phyloP scores from a whole-genome alignment of 75 land plant species.

The Pseudotsuga menziesii region DNA sequence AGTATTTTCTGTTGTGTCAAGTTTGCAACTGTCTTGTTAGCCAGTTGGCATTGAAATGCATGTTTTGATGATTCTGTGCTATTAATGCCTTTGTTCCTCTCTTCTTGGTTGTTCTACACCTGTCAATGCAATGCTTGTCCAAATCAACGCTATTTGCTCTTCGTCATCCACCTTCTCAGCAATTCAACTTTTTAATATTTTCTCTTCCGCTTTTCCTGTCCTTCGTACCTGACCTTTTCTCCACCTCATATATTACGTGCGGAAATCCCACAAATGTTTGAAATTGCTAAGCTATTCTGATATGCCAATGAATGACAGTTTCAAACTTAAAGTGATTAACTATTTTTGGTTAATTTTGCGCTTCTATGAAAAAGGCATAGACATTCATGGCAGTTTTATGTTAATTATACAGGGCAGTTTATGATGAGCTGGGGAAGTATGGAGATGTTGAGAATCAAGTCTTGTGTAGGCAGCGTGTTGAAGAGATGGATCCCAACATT shows the following conservation, averaged over 20 bases:
- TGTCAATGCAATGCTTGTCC: not conserved
- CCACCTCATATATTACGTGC: not conserved
- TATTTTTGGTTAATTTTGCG: not conserved
- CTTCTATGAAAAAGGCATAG: not conserved
- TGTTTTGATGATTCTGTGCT: not conserved
- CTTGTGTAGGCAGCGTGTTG: conserved; percentile 89
- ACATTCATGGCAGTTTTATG: not conserved
- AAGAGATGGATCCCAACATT: conserved; percentile 89
- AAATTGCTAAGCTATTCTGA: not conserved
- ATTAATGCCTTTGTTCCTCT: not conserved
- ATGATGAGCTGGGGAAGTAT: conserved; percentile 96
- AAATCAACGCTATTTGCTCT: not conserved
- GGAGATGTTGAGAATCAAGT: conserved; percentile 94
- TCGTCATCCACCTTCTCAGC: not conserved
- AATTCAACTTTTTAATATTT: not conserved
- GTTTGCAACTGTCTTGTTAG: not conserved
- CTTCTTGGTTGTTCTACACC: not conserved
- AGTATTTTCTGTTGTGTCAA: too few relatives aligned
- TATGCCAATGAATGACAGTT: not conserved
- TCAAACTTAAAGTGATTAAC: not conserved
- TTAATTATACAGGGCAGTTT: conserved; percentile 59
- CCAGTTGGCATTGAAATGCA: not conserved
- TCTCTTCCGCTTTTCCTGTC: not conserved
- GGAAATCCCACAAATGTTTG: not conserved
- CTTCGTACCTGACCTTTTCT: not conserved